Base-by-base conservation (phyloP, 495 filamentous ascomycete species). In the Daldinia concentrica region DNA sequence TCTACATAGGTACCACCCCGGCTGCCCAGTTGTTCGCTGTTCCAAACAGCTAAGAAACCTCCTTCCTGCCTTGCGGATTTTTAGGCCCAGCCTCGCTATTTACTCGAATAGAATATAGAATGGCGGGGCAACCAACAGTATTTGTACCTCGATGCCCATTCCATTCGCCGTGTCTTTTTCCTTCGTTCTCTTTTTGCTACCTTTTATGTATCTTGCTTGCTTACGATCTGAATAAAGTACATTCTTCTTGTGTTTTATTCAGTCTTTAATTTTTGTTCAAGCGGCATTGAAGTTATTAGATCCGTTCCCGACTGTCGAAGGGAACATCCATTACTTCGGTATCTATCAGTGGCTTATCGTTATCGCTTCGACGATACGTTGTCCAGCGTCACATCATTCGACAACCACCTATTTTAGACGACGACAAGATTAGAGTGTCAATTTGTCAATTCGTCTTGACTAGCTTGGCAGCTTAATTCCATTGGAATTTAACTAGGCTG, bases 81-180 rank as follows among this genome's bases (percentile, higher is more conserved):
- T 45, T 9, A 24, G 32, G 22, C 62, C 80, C 80, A 82, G 79
- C 80, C 80, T 80, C 78, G 76, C 73, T 82, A 79, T 79, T 81
- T 81, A 79, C 77, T 77, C 66, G 51, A 57, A 66, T 56, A 66
- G 69, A 64, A 77, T 82, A 66, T 56, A 66, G 69, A 64, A 77
- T 82, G 80, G 79, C 80, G 77, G 80, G 80, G 80, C 80, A 82
- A 82, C 80, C 65, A 55, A 45, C 72, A 75, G 58, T 80, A 76
- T 75, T 67, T 70, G 67, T 70, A 72, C 64, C 63, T 57, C 54
- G 54, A 57, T 30, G 30, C 17, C 34, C 59, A 56, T 62, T 73
- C 55, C 56, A 41, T 51, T 58, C 29, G 58, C 7, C 39, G 29
- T 68, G 7, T 30, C 50, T 27, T 52, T 37, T 12, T 15, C 19